Evolutionary conservation across 2,329 filamentous ascomycete species (phyloP), one percentile per base, ranked within the genome.

Genomic region (Lecanoromycetidae sp.): DNA sequence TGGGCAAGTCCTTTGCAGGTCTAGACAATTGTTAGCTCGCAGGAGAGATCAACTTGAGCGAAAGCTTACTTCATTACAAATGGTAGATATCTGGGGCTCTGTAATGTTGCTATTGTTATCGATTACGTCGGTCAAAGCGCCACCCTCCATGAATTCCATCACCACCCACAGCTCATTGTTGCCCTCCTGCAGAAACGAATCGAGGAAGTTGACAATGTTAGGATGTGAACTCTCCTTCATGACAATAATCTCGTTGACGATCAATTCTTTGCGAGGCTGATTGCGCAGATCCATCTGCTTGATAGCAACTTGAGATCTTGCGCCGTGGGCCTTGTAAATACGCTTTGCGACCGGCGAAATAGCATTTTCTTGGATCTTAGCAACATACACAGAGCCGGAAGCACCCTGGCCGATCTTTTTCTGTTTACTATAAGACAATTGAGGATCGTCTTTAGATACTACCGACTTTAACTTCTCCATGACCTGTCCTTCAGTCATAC

Each of bases 81-180:
- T 96, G 4, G 90, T 95, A 8, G 91, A 87, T 60, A 98, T 98
- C 65, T 98, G 91, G 62, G 95, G 87, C 65, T 98, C 91, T 4
- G 84, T 87, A 57, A 98, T 95, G 48, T 81, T 79, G 2, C 83
- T 77, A 66, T 96, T 98, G 69, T 96, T 95, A 67, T 98, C 91
- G 66, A 98, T 98, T 51, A 98, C 87, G 71, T 98, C 91, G 1
- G 91, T 98, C 64, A 98, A 70, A 52, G 91, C 86, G 68, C 91
- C 91, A 58, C 91, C 91, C 68, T 98, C 91, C 91, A 98, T 98
- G 60, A 88, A 98, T 69, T 98, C 91, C 91, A 98, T 94, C 44
- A 98, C 90, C 9, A 98, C 87, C 91, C 91, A 98, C n/a, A 98
- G 76, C 64, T 98, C 91, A 46, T 84, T 78, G 59, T 85, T 87